Base-by-base conservation (phyloP, 768 basidiomycete species). In the Hygrocybe punicea region DNA sequence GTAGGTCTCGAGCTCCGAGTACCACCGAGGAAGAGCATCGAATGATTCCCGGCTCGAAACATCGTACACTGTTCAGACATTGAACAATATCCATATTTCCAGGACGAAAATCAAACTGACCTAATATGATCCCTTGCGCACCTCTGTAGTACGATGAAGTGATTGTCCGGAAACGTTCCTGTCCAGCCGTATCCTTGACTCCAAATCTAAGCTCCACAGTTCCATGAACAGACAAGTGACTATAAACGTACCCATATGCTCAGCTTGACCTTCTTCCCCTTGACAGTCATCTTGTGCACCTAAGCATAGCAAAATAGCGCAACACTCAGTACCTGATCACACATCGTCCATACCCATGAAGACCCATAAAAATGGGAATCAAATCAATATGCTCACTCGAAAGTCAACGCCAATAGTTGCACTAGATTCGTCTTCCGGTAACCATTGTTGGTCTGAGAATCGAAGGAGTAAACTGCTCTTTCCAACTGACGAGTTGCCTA, bases 391-490 rank as follows among this genome's bases (percentile, higher is more conserved):
- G 75, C 87, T 72, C 72, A 89, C 90, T 61, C 90, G 76, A 72
- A 91, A 92, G 69, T 93, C 90, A 1, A 92, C 90, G 8, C 90
- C 86, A 64, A 90, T 91, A 23, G 89, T 92, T 25, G 90, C 87
- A 60, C 84, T 90, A 47, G 86, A 84, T 72, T 94, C 93, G 67
- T 95, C 93, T 69, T 92, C 89, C 6, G 91, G 86, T 17, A 98
- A 75, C 87, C 94, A 98, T 64, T 92, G 90, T 73, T 96, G 91
- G 68, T 98, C 95, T 2, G 94, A 94, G 77, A 98, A 98, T n/a
- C 96, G 83, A 8, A 98, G 76, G 3, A 98, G 71, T 13, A 98
- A 77, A 63, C 91, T 93, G 60, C 89, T 92, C 78, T 94, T 91
- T 63, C 96, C 96, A 14, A 98, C 96, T 3, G 89, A 91, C 9